These are phyloP conservation scores for Amanita muscaria DNA, from an alignment of 768 basidiomycete species.

Conservation along the genomic window DNA sequence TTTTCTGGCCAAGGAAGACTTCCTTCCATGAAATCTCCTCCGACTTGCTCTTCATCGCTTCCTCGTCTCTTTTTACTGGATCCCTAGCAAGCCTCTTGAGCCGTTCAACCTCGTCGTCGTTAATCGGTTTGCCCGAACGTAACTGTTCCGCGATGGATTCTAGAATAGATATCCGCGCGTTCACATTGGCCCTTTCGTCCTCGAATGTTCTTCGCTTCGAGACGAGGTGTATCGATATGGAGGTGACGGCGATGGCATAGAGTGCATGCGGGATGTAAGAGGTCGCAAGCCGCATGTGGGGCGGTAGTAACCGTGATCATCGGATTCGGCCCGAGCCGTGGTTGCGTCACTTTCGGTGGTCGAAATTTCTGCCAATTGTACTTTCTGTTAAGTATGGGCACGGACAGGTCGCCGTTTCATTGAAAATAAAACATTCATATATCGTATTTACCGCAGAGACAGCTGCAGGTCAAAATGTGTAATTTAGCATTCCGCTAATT, in stretches of 20 bases:
- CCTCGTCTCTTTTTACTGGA: conserved; percentile 1
- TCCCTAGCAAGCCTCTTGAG: conserved; percentile 45
- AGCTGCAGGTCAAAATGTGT: no score
- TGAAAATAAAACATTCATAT: no score
- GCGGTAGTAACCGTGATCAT: no score
- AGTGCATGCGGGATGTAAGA: conserved; percentile 55
- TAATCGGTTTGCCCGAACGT: conserved; percentile 34
- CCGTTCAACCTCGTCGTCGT: conserved; percentile 43
- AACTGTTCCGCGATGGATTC: conserved; percentile 49
- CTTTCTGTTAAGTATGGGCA: no score
- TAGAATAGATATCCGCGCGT: conserved; percentile 56
- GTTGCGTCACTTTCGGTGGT: no score
- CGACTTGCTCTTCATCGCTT: not conserved
- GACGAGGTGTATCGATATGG: conserved; percentile 60
- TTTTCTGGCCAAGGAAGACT: conserved; percentile 37
- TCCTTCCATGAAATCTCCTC: conserved; percentile 39
- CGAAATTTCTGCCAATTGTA: no score
- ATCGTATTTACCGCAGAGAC: no score
- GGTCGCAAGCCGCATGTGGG: conserved; percentile 4
- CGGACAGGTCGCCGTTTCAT: no score
- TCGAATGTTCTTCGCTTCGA: conserved; percentile 38
- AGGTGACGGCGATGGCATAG: conserved; percentile 57
- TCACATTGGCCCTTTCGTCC: conserved; percentile 44
- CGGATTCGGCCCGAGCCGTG: no score
- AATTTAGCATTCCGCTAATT: no score